Evolutionary conservation across 768 basidiomycete species (phyloP).

Genomic region (Mycena polygramma): DNA sequence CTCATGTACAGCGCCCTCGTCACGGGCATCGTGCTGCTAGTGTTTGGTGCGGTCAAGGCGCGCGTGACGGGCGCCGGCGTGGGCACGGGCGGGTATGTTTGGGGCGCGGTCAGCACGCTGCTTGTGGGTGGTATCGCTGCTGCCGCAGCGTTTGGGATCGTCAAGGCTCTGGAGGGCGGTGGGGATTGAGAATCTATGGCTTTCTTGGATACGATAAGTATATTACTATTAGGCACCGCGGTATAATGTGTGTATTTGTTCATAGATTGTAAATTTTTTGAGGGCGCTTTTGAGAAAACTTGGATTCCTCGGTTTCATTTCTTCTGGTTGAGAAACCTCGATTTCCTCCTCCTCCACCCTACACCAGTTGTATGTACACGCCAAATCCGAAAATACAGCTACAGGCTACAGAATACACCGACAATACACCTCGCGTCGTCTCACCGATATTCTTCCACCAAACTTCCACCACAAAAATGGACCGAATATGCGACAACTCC

Average conservation of each 20-base stretch:
- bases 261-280: background rate
- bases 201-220: no score
- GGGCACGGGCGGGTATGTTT: conserved; percentile 77
- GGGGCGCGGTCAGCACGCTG: conserved; percentile 90
- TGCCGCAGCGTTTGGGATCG: conserved; percentile 69
- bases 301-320: no score
- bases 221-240: no score
- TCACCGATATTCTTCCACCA: background rate
- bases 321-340: no score
- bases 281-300: no score
- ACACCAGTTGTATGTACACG: no score
- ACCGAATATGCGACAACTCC: background rate
- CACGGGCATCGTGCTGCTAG: conserved; percentile 86
- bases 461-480: background rate
- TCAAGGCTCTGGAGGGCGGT: conserved; percentile 59
- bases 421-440: background rate
- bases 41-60: conserved; percentile 94
- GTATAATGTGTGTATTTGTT: background rate
- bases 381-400: background rate
- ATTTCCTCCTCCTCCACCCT: no score
- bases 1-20: conserved; percentile 82
- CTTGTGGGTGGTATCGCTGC: conserved; percentile 93
- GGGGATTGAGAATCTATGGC: background rate
- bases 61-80: conserved; percentile 86
- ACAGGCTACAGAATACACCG: background rate